Percentiles rank a stretch among this genome's conserved stretches.
Evolutionary conservation across 331 rosid species (phyloP).

Genomic region (Acacia pycnantha): DNA sequence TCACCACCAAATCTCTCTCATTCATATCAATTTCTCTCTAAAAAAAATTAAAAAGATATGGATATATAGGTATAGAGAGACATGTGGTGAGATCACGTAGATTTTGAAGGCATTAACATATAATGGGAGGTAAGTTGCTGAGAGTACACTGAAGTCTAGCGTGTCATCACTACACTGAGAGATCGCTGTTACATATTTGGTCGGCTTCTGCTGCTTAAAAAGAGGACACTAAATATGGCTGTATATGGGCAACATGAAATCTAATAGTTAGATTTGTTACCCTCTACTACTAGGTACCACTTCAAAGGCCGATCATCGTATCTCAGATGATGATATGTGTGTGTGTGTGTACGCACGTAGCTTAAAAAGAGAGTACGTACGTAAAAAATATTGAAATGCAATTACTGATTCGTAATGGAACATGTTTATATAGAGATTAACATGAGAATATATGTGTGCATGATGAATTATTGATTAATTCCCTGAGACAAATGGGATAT

Average conservation of each 20-base stretch:
- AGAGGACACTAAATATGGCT: not conserved
- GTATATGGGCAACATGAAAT: not conserved
- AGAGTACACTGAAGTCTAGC: not conserved
- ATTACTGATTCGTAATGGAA: not conserved
- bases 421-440: not conserved
- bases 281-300: not conserved
- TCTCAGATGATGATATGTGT: not conserved
- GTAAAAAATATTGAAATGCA: not conserved
- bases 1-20: not conserved
- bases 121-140: not conserved
- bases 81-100: not conserved
- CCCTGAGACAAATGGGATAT: not conserved
- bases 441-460: no score
- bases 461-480: no score
- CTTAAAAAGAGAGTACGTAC: not conserved
- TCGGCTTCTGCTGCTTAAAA: not conserved
- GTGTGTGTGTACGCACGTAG: not conserved
- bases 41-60: not conserved
- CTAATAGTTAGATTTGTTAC: not conserved
- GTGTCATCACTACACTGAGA: not conserved
- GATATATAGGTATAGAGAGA: not conserved
- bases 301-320: not conserved
- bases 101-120: not conserved
- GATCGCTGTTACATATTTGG: not conserved
- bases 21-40: not conserved